Evolutionary conservation across 805 yeast genomes (phyloP), one percentile per base, ranked within the genome.

Genomic region (Huiozyma naganishii): DNA sequence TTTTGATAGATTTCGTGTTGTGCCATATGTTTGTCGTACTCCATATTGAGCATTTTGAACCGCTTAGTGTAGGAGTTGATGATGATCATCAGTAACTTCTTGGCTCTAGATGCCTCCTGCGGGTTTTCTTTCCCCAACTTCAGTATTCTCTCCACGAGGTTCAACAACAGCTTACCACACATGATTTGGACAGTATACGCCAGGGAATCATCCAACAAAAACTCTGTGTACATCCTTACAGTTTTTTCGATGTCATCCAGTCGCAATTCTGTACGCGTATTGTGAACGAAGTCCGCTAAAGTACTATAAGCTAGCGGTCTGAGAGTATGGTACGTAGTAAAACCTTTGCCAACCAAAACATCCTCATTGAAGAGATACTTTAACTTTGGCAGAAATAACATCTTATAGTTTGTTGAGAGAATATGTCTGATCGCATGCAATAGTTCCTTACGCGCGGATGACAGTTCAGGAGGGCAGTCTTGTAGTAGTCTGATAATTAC

Each of bases 341-440:
- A 73, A 0, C 97, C 97, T 50, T 83, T 87, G 29, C 98, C 97
- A 42, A 94, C 78, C 41, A 94, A 69, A 2, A 92, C 87, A 49
- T 78, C 74, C 52, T 89, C 96, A 59, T 90, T 89, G 51, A 92
- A 83, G 40, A 92, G 68, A 41, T 85, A 64, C 54, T 88, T 95
- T 43, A 92, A 76, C 55, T 89, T 86, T 1, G 96, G 86, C 40
- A 89, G 70, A 59, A 92, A 92, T 37, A 85, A 73, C 2, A 77
- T 69, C 47, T 95, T 73, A 61, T 86, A 86, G 23, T 88, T 88
- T 0, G 97, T 92, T 3, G 95, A 83, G 41, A 92, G 66, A n/a
- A 92, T 87, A 56, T 92, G 98, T 55, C 97, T 73, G 4, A 95
- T 85, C 0, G 97, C 96, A 50, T 92, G 97, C 30, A 92, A 67